Percentiles rank a stretch among this genome's conserved stretches.
Conservation (phyloP, 352 stramenopile genomes). For the Phytophthora litchii region DNA sequence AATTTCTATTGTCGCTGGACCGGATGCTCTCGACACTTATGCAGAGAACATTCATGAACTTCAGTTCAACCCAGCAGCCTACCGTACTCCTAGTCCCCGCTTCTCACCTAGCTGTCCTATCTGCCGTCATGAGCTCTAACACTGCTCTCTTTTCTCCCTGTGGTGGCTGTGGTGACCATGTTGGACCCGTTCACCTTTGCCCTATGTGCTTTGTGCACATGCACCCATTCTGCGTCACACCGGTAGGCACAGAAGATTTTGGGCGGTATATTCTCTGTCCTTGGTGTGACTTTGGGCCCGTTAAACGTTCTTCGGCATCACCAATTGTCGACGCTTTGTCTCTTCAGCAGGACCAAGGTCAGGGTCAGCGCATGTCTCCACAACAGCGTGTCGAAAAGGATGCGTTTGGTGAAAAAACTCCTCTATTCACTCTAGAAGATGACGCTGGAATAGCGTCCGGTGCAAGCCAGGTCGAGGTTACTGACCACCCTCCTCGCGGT, state of each 20-base stretch:
- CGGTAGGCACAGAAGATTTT: conserved; percentile 5
- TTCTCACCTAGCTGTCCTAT: too few species aligned
- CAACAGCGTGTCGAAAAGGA: too few species aligned
- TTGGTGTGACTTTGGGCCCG: neutral
- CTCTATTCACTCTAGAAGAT: too few species aligned
- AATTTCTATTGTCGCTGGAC: too few species aligned
- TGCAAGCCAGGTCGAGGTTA: neutral
- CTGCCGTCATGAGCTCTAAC: too few species aligned
- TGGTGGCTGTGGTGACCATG: conserved; percentile 2
- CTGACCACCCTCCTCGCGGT: neutral
- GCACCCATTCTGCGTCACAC: conserved; percentile 9
- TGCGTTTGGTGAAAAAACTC: too few species aligned
- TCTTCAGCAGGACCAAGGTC: neutral
- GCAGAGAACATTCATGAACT: too few species aligned
- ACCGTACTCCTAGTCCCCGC: too few species aligned
- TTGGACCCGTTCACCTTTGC: conserved; percentile 6
- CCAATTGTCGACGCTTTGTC: neutral
- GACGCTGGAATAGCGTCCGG: too few species aligned
- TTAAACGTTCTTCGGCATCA: neutral
- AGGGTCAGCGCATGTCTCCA: too few species aligned
- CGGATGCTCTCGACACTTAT: too few species aligned
- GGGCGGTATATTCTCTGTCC: neutral
- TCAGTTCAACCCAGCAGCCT: too few species aligned
- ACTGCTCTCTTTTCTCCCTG: neutral
- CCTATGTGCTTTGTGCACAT: conserved; percentile 5